Evolutionary conservation across 306 rosid genomes (phyloP).

Genomic region (Macrotyloma uniflorum): DNA sequence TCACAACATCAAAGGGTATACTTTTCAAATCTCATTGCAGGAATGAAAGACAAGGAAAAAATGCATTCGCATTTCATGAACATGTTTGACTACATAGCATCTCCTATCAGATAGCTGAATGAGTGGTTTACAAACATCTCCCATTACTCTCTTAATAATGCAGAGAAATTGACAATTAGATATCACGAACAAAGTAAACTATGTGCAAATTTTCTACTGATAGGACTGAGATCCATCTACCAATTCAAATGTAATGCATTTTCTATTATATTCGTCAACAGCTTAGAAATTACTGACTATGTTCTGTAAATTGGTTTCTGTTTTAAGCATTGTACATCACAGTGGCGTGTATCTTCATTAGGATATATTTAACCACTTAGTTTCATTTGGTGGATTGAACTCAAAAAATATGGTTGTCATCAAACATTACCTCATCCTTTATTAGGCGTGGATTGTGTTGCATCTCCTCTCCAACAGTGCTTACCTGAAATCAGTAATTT

Average conservation of each 20-base stretch:
- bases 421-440: constrained; percentile 70
- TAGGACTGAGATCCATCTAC: constrained; percentile 10
- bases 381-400: constrained; percentile 18
- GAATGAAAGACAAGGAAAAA: background rate
- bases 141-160: background rate
- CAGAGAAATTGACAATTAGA: background rate
- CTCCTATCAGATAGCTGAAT: background rate
- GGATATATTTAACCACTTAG: constrained; percentile 8
- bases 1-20: background rate
- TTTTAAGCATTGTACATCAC: constrained; percentile 1
- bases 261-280: background rate
- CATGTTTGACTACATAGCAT: background rate
- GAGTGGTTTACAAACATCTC: background rate
- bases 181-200: background rate
- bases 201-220: background rate
- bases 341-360: background rate
- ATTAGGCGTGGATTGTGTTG: constrained; percentile 77
- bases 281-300: background rate
- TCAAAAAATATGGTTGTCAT: constrained; percentile 18
- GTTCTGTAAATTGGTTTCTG: background rate
- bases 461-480: constrained; percentile 84
- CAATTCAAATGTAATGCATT: constrained; percentile 2
- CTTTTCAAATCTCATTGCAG: background rate
- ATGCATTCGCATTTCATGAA: constrained; percentile 8
- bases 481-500: constrained; percentile 61